Percentiles rank a stretch among this genome's conserved stretches.
Evolutionary conservation across 2,329 filamentous ascomycete species (phyloP).

Genomic region (Arthrobotrys sinensis): DNA sequence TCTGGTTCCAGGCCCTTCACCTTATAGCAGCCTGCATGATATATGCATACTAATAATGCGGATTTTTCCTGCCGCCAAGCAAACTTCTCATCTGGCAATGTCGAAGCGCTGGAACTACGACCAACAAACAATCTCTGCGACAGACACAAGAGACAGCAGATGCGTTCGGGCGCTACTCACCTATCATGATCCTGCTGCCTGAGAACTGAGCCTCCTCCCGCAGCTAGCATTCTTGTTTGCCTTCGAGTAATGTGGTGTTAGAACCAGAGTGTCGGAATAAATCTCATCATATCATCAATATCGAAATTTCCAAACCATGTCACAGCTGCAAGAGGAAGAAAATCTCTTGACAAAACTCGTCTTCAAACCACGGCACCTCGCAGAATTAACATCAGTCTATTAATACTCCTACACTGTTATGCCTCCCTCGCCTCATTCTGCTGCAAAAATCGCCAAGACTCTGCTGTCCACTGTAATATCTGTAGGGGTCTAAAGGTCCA

Average conservation of each 20-base stretch:
- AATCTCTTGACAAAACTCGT: constrained; percentile 1
- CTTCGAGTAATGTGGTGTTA: constrained; percentile 5
- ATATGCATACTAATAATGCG: constrained; percentile 30
- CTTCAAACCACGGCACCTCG: constrained; percentile 56
- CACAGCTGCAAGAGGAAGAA: constrained; percentile 1
- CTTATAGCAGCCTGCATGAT: constrained; percentile 42
- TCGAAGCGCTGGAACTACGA: constrained; percentile 6
- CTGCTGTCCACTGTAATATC: constrained; percentile 33
- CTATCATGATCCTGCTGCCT: constrained; percentile 59
- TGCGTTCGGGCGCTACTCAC: constrained; percentile 22
- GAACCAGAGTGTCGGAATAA: constrained; percentile 9
- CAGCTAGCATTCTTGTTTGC: constrained; percentile 34
- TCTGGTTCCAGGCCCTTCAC: constrained; percentile 51
- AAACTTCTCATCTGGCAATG: constrained; percentile 6
- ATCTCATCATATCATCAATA: constrained; percentile 2
- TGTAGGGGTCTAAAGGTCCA: constrained; percentile 42
- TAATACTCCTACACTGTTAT: constrained; percentile 51
- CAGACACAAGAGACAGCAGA: neutral
- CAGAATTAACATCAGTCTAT: constrained; percentile 54
- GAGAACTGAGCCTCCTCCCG: constrained; percentile 28
- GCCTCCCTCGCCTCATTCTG: constrained; percentile 19
- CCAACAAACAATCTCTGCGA: constrained; percentile 18
- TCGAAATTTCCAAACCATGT: constrained; percentile 22
- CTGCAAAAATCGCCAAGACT: constrained; percentile 38
- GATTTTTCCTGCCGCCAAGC: constrained; percentile 41